phyloP scores from a whole-genome alignment of 1,284 basidiomycete genomes.

The Dichomitus squalens region DNA sequence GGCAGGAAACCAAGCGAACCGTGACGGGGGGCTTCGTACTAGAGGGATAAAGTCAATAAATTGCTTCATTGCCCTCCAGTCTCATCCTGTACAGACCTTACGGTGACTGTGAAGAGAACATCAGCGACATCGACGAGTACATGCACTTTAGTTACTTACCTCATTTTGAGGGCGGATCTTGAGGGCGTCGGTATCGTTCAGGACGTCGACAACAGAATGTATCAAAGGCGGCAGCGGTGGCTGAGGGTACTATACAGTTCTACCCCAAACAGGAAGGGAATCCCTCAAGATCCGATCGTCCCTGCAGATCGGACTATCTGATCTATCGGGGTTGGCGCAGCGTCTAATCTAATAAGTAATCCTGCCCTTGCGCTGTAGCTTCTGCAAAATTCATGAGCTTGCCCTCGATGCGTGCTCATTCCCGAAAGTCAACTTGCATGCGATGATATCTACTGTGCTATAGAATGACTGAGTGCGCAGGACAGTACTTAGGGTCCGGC shows the following conservation, averaged over 20 bases:
- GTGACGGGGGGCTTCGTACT: conserved; percentile 96
- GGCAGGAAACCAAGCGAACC: conserved; percentile 94
- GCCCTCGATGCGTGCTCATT: too few relatives aligned
- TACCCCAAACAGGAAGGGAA: conserved; percentile 7
- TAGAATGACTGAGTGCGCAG: too few relatives aligned
- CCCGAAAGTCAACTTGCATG: too few relatives aligned
- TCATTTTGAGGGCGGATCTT: conserved; percentile 43
- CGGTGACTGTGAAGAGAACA: conserved; percentile 36
- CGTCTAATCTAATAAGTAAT: too few relatives aligned
- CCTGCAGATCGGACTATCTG: not conserved
- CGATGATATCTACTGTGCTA: too few relatives aligned
- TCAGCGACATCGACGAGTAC: conserved; percentile 9
- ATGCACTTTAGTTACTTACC: conserved; percentile 32
- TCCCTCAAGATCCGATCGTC: not conserved
- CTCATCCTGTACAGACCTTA: conserved; percentile 37
- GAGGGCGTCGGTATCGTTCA: conserved; percentile 32
- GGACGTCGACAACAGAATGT: conserved; percentile 18
- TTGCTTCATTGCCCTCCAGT: conserved; percentile 5
- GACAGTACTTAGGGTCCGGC: too few relatives aligned
- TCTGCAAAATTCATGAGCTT: too few relatives aligned
- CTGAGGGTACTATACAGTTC: conserved; percentile 39
- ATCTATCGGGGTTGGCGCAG: too few relatives aligned
- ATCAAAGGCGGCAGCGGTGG: conserved; percentile 30
- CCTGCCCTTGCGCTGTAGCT: too few relatives aligned
- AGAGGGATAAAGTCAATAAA: conserved; percentile 19